Evolutionary conservation across 305 asterid genomes (phyloP).

Genomic region (Salvia sclarea): DNA sequence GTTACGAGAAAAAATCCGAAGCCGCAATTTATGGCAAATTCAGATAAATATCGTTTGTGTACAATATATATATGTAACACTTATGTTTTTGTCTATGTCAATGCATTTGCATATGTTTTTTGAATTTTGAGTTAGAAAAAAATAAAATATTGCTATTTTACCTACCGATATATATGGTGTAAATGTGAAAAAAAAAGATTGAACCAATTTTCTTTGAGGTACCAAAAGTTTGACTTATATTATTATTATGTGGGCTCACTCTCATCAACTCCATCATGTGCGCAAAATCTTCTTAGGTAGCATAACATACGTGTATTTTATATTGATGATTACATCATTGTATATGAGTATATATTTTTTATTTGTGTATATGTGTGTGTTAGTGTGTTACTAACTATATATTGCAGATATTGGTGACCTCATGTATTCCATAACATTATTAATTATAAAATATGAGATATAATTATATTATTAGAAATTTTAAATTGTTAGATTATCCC

Average conservation of each 20-base stretch:
- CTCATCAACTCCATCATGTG: background rate
- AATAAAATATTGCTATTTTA: background rate
- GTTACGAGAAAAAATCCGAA: background rate
- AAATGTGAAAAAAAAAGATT: background rate
- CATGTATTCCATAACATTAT: no score
- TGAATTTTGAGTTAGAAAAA: background rate
- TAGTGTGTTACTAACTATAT: no score
- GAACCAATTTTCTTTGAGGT: slow-evolving; percentile 12
- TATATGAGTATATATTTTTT: background rate
- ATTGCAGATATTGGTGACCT: no score
- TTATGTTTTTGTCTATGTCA: background rate
- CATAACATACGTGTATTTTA: background rate
- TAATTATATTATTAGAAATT: no score
- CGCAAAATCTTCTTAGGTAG: background rate
- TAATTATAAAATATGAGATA: no score
- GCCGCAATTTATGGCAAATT: background rate
- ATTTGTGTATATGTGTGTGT: no score
- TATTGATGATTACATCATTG: background rate
- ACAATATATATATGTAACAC: background rate
- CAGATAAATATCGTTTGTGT: background rate
- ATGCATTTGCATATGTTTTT: background rate
- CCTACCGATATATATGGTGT: slow-evolving; percentile 9
- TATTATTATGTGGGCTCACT: background rate
- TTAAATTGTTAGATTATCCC: background rate
- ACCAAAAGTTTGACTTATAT: slow-evolving; percentile 26